Evolutionary conservation across 1,284 basidiomycete genomes (phyloP), one percentile per base, ranked within the genome.

Genomic region (Takashimella koratensis): DNA sequence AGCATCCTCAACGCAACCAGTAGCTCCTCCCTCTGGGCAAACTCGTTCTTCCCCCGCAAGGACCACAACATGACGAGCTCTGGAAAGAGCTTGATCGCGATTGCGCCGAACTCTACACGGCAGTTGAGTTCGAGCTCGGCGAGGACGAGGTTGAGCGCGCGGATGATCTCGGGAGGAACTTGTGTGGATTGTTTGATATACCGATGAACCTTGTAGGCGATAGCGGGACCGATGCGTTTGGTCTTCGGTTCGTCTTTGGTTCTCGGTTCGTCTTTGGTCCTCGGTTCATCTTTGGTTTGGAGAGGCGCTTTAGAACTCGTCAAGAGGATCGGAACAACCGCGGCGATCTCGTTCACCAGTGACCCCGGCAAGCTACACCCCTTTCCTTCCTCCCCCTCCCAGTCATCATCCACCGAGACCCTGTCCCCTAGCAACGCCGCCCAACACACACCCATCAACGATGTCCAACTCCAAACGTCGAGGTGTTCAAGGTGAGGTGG

Each of bases 401-500:
- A 78, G 25, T 67, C 68, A 20, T 60, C 58, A 27, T 66, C 63
- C 5, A 63, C 53, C 19, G 59, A 39, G 25, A 92, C 70, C 1
- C 80, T 78, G 63, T 88, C 85, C 12, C 81, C 84, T 2, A 94
- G 77, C 5, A 91, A 77, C 2, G 84, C 81, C 56, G 90, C 87
- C 77, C 93, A 93, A 50, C 83, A 84, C 30, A 90, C 73, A 45
- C 83, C 81, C 39, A 87, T 81, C 23, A 90, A 73, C 20, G 76
- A 75, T 8, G 84, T 71, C 94, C 94, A 98, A 41, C 72, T 77
- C 0, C 78, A 74, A 13, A 79, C 77, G 8, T 84, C 83, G 25
- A 95, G 70, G 62, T 87, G 84, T 26, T 93, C 86, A 47, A 93
- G 78, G 71, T 97, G 93, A 0, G 89, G 86, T 2, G 77, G 74